Conservation (phyloP, 495 filamentous ascomycete species). For the Neurospora sp. region DNA sequence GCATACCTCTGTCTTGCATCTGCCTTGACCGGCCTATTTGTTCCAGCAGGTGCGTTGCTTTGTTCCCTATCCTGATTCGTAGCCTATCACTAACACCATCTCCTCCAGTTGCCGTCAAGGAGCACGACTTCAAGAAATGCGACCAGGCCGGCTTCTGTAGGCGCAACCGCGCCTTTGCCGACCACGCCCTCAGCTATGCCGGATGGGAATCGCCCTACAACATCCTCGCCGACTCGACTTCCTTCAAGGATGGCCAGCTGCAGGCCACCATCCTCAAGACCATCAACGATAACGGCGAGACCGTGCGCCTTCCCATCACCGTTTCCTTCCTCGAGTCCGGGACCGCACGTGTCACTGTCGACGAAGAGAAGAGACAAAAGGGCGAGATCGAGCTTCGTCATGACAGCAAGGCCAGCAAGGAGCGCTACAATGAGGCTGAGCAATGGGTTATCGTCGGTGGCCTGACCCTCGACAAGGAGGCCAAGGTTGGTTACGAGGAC, state of each 20-base stretch:
- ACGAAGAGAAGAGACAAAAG: slow-evolving; percentile 82
- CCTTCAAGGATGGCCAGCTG: slow-evolving; percentile 69
- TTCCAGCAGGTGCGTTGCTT: slow-evolving; percentile 35
- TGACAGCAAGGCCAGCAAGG: slow-evolving; percentile 74
- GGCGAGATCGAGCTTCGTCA: slow-evolving; percentile 83
- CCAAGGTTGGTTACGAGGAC: slow-evolving; percentile 47
- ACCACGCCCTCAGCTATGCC: slow-evolving; percentile 53
- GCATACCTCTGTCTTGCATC: slow-evolving; percentile 39
- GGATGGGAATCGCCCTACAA: slow-evolving; percentile 76
- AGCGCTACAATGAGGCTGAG: slow-evolving; percentile 84
- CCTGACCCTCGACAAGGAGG: slow-evolving; percentile 54
- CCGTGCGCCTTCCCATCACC: slow-evolving; percentile 68
- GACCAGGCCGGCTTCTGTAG: slow-evolving; percentile 92
- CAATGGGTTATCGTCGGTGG: slow-evolving; percentile 82
- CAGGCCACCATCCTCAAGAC: slow-evolving; percentile 71
- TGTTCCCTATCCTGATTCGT: background rate
- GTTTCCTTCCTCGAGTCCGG: slow-evolving; percentile 85
- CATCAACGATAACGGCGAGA: slow-evolving; percentile 45
- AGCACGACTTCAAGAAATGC: slow-evolving; percentile 94
- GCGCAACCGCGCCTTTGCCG: slow-evolving; percentile 83
- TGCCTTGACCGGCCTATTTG: slow-evolving; percentile 34
- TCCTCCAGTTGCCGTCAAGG: slow-evolving; percentile 66
- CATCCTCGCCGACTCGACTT: slow-evolving; percentile 58
- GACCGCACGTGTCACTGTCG: slow-evolving; percentile 72
- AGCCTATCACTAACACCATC: slow-evolving; percentile 8